Percentiles rank a stretch among this genome's conserved stretches.
These are phyloP conservation scores for Ceratocystis diversiconidia DNA, from an alignment of 2,329 filamentous ascomycete species.

Conservation along the genomic window DNA sequence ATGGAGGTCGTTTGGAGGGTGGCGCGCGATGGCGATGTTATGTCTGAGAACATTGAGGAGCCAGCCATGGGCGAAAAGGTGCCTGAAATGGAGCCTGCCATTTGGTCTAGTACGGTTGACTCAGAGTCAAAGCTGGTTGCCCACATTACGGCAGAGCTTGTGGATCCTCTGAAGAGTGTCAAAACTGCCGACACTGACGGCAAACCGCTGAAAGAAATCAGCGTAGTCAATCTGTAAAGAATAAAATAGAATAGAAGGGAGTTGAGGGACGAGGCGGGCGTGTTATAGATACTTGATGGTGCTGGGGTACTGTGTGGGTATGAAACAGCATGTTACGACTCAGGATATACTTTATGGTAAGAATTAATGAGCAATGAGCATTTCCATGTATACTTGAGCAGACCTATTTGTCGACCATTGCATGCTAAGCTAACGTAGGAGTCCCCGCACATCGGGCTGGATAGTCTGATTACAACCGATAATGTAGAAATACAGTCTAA, in stretches of 20 bases:
- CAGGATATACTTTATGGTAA: not conserved
- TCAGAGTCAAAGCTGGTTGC: slow-evolving; percentile 31
- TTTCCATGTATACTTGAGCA: not conserved
- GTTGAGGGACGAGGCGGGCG: not conserved
- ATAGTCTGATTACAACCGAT: too few relatives aligned
- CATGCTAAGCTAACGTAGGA: too few relatives aligned
- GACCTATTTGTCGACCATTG: not conserved
- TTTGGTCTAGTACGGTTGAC: slow-evolving; percentile 54
- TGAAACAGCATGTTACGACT: not conserved
- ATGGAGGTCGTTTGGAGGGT: slow-evolving; percentile 73
- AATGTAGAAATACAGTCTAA: too few relatives aligned
- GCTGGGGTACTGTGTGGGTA: not conserved
- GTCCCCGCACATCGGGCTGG: too few relatives aligned
- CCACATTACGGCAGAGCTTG: slow-evolving; percentile 29
- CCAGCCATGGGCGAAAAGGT: slow-evolving; percentile 54
- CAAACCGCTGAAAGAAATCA: slow-evolving; percentile 23
- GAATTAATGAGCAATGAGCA: not conserved
- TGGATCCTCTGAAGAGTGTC: slow-evolving; percentile 26
- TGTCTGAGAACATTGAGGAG: slow-evolving; percentile 35
- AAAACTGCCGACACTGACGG: slow-evolving; percentile 28
- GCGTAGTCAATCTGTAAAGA: slow-evolving; percentile 9
- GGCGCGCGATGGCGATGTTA: slow-evolving; percentile 16
- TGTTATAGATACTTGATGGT: not conserved
- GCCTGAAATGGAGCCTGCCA: slow-evolving; percentile 51
- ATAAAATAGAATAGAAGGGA: not conserved